These are phyloP conservation scores for Trichophyton rubrum DNA, from an alignment of 2,329 filamentous ascomycete genomes.

Conservation along the genomic window DNA sequence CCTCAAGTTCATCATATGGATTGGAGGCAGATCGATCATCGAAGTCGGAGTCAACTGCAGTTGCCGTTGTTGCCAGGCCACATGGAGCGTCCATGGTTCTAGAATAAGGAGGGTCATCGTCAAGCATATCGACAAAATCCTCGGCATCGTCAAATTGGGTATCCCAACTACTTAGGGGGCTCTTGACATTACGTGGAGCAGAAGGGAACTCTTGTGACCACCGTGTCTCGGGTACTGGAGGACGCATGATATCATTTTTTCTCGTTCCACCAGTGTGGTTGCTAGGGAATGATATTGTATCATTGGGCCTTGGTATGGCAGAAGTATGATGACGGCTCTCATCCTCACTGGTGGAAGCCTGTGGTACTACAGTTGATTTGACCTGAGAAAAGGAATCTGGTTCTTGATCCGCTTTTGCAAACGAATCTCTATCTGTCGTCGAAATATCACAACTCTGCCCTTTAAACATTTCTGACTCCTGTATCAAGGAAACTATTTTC, in stretches of 20 bases:
- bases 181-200: not conserved
- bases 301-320: not conserved
- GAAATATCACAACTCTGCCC: not conserved
- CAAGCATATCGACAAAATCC: not conserved
- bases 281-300: not conserved
- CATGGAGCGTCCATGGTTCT: conserved; percentile 12
- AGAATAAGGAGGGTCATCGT: not conserved
- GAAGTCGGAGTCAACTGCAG: conserved; percentile 33
- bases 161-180: not conserved
- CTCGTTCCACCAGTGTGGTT: not conserved
- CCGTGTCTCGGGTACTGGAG: not conserved
- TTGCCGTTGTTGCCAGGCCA: conserved; percentile 12
- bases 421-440: conserved; percentile 5
- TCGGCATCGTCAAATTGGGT: not conserved
- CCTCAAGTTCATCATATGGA: conserved; percentile 21
- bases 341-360: not conserved
- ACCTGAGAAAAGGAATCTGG: not conserved
- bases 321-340: not conserved
- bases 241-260: not conserved
- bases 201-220: not conserved
- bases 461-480: conserved; percentile 20
- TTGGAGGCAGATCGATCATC: conserved; percentile 35
- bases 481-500: conserved; percentile 25
- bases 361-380: not conserved
- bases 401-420: not conserved